Evolutionary conservation across 2,329 filamentous ascomycete genomes (phyloP), one percentile per base, ranked within the genome.

Genomic region (Coniochaeta hoffmannii): DNA sequence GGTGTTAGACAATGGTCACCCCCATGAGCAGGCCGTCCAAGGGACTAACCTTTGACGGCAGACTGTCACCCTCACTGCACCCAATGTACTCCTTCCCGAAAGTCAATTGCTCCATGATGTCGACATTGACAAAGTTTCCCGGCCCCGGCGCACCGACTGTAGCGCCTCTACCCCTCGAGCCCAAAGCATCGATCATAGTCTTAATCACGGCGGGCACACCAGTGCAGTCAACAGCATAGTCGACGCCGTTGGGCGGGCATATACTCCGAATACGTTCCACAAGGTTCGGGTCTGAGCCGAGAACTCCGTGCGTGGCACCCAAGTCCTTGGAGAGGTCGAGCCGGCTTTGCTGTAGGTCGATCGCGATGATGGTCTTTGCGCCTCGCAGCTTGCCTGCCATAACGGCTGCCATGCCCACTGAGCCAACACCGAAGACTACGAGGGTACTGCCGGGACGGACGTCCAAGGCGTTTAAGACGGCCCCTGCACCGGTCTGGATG

Each of bases 141-240:
- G 59, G 58, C 30, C 63, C 63, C 0, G 65, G 63, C 2, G 65
- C 63, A 3, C 65, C 65, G 3, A 66, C 62, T 10, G 63, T 66
- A 15, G 64, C 61, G 14, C 58, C 65, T 22, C 60, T 53, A 1
- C 65, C 65, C 15, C 54, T 32, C 58, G 57, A 63, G 11, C 68
- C 66, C 32, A 76, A 69, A 59, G 73, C 71, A 52, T 77, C 74
- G 58, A 79, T 71, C 69, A 77, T 77, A 24, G 68, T 72, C 31
- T 65, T 65, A 64, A 78, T 68, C 59, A 77, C 65, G 62, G 68
- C 58, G 65, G 74, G 64, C 59, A 68, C 30, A 32, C 62, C 58
- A 17, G 67, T 65, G 31, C 64, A 69, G 36, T 70, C 68, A 14
- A 69, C 62, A 8, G 68, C 68, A 49, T 62, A 69, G 34, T 69